phyloP scores from a whole-genome alignment of 768 basidiomycete species.

The Russula vinacea region DNA sequence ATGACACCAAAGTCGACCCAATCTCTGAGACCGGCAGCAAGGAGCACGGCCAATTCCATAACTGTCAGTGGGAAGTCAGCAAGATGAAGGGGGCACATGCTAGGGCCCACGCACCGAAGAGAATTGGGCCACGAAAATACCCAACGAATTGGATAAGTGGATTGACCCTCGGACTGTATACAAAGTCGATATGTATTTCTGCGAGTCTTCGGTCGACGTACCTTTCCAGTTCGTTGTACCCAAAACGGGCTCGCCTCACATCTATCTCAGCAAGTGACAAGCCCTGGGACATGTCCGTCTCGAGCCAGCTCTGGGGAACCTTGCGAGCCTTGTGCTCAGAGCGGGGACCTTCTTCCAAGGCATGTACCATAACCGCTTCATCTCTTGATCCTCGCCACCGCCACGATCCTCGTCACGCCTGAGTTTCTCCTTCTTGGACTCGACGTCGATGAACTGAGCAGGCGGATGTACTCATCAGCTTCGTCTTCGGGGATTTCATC shows the following conservation, averaged over 20 bases:
- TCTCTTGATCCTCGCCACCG: slow-evolving; percentile 28
- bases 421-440: slow-evolving; percentile 24
- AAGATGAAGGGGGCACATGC: background rate
- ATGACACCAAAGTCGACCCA: slow-evolving; percentile 53
- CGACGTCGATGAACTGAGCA: slow-evolving; percentile 30
- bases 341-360: slow-evolving; percentile 44
- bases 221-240: slow-evolving; percentile 47
- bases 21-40: slow-evolving; percentile 45
- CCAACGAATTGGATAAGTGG: slow-evolving; percentile 44
- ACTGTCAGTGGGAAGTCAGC: slow-evolving; percentile 28
- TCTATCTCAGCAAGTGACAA: slow-evolving; percentile 38
- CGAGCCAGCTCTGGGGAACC: slow-evolving; percentile 42
- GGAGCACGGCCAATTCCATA: slow-evolving; percentile 48
- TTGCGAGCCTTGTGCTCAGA: slow-evolving; percentile 34
- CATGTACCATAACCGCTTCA: slow-evolving; percentile 43
- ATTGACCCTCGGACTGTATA: slow-evolving; percentile 40
- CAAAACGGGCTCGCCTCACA: slow-evolving; percentile 37
- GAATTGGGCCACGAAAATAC: slow-evolving; percentile 46
- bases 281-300: slow-evolving; percentile 42
- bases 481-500: slow-evolving; percentile 18
- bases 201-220: slow-evolving; percentile 17
- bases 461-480: slow-evolving; percentile 28
- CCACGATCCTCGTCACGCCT: slow-evolving; percentile 3
- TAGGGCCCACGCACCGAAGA: slow-evolving; percentile 33
- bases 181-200: background rate